Percentiles rank a stretch among this genome's conserved stretches.
Conservation (phyloP, 805 yeast genomes). For the Zygotorulaspora danielsina region DNA sequence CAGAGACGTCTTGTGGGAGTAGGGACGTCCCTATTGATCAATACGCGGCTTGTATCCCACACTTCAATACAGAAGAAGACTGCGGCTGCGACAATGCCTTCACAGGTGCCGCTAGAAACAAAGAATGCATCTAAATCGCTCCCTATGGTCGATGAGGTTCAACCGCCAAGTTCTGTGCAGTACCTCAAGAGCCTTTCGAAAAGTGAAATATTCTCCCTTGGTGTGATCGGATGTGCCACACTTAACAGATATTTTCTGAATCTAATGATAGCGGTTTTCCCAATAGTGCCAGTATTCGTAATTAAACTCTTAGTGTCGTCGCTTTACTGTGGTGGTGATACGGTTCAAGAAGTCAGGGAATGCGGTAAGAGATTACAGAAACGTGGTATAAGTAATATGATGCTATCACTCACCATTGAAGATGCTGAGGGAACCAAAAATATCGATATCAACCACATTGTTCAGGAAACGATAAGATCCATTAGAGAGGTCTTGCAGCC, state of each 20-base stretch:
- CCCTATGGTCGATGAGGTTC: constrained; percentile 9
- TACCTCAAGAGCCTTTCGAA: constrained; percentile 52
- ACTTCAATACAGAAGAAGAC: constrained; percentile 16
- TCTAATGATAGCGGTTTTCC: constrained; percentile 60
- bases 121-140: background rate
- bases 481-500: constrained; percentile 66
- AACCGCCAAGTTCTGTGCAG: constrained; percentile 23
- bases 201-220: constrained; percentile 57
- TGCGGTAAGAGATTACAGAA: constrained; percentile 65
- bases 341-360: constrained; percentile 57
- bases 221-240: constrained; percentile 67
- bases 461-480: constrained; percentile 60
- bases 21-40: no score
- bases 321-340: constrained; percentile 88
- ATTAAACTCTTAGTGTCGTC: constrained; percentile 72
- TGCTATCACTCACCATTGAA: constrained; percentile 91
- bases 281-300: constrained; percentile 66
- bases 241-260: constrained; percentile 58
- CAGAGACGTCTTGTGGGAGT: no score
- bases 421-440: constrained; percentile 77
- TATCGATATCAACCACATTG: constrained; percentile 54
- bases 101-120: constrained; percentile 3
- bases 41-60: constrained; percentile 15
- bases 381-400: constrained; percentile 87
- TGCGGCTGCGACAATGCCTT: constrained; percentile 12